Evolutionary conservation across 768 basidiomycete genomes (phyloP), one percentile per base, ranked within the genome.

Genomic region (Mycena indigotica): DNA sequence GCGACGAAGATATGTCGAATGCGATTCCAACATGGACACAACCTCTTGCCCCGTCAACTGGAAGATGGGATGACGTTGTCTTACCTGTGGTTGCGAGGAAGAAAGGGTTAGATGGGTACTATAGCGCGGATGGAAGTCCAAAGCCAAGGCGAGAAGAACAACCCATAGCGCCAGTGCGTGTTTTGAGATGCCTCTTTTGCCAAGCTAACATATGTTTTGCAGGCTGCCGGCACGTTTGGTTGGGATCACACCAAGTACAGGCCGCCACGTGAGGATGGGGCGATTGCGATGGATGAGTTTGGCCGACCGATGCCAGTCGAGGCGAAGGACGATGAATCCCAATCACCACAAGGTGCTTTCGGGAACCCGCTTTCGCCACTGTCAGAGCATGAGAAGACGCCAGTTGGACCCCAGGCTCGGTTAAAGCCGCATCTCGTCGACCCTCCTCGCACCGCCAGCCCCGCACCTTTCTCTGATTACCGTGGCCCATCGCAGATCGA

Each of bases 11-110:
- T 48, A 74, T 87, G 73, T 80, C 81, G 50, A 77, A 93, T 69
- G 91, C 91, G 23, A 91, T 93, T 67, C 91, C 92, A 5, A 80
- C 82, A 3, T 91, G 89, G 91, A 91, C 88, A 17, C 86, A 91
- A 66, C 89, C 89, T 24, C 75, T 86, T 17, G 53, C 49, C 25
- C 81, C 79, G 24, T 74, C 73, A 56, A 76, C 81, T 23, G 88
- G 89, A 1, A 92, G 90, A 65, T 94, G 92, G 91, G 91, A 94
- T 66, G 91, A 94, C 68, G 90, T 84, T 35, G 87, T 94, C 1
- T 75, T 93, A 13, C 92, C 92, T 24, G 90, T 88, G 4, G 90
- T 94, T 13, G 91, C 91, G 6, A 80, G 89, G 56, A 91, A 93
- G 75, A 89, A 84, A 66, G 91, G 91, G 6, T 69, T 94, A 46